A percentile compares a stretch with the other conserved stretches of the same genome.
These are phyloP conservation scores for Vanrija pseudolonga DNA, from an alignment of 1,284 basidiomycete genomes.

Conservation along the genomic window DNA sequence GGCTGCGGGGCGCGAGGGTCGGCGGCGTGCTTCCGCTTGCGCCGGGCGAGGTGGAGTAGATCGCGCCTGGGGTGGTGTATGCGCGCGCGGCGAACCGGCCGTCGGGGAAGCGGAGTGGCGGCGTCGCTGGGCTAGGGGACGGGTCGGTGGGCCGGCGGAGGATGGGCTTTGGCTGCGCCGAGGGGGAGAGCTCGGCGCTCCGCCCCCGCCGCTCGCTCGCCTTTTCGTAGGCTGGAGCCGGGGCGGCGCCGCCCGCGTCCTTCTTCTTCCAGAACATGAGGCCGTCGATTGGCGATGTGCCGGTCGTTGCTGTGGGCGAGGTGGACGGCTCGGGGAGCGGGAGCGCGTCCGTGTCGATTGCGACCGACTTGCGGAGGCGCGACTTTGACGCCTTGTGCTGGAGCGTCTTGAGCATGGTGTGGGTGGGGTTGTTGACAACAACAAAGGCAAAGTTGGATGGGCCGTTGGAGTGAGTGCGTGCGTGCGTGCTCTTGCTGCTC, in stretches of 20 bases:
- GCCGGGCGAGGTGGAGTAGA: too few species aligned
- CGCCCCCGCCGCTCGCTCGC: not conserved
- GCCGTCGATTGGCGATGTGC: not conserved
- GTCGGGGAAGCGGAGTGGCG: too few species aligned
- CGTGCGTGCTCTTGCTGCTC: too few species aligned
- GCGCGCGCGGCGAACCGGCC: too few species aligned
- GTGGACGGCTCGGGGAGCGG: not conserved
- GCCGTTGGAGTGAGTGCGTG: too few species aligned
- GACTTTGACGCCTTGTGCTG: constrained; percentile 13
- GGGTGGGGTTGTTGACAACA: too few species aligned
- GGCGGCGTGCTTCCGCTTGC: not conserved
- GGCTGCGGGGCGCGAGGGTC: not conserved
- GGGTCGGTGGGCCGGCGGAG: not conserved
- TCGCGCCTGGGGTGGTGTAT: too few species aligned
- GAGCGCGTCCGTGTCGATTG: not conserved
- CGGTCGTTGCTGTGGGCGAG: not conserved
- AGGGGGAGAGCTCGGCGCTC: not conserved
- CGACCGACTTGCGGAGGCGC: constrained; percentile 11
- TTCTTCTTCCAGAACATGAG: constrained; percentile 7
- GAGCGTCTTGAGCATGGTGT: constrained; percentile 8
- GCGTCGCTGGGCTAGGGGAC: too few species aligned
- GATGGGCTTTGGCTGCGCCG: not conserved
- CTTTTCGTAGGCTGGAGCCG: not conserved
- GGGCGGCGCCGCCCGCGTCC: too few species aligned
- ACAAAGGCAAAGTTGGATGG: too few species aligned